Evolutionary conservation across 1,139 yeast genomes (phyloP).

Genomic region (Saccharomycopsis crataegensis): DNA sequence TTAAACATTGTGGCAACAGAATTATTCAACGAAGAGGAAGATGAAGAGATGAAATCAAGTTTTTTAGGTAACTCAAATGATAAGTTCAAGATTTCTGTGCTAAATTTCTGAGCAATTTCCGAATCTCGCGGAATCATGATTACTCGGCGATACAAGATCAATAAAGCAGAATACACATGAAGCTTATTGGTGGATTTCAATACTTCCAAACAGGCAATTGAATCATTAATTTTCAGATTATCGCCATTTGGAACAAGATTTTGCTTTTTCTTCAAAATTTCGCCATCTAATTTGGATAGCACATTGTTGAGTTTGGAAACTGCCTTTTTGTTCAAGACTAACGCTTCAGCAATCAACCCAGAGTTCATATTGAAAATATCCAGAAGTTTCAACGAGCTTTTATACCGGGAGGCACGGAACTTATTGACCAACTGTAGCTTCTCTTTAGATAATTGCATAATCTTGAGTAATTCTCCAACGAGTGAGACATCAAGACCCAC

Average conservation of each 20-base stretch:
- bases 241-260: neutral
- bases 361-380: conserved; percentile 10
- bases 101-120: conserved; percentile 9
- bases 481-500: conserved; percentile 9
- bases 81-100: conserved; percentile 3
- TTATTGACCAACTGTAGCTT: conserved; percentile 6
- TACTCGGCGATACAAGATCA: conserved; percentile 13
- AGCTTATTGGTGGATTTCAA: conserved; percentile 9
- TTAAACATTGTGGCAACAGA: conserved; percentile 4
- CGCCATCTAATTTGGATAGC: neutral
- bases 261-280: neutral
- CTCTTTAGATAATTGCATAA: conserved; percentile 10
- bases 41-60: neutral
- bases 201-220: neutral
- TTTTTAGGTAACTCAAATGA: neutral
- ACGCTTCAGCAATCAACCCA: conserved; percentile 6
- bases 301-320: neutral
- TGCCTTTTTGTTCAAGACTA: neutral
- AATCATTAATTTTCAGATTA: no score
- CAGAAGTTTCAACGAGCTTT: neutral
- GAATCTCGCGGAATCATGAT: conserved; percentile 14
- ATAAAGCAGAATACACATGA: conserved; percentile 4
- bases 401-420: neutral
- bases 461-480: conserved; percentile 5
- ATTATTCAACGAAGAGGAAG: neutral